Percentiles rank a stretch among this genome's conserved stretches.
Evolutionary conservation across 345 rosid genomes (phyloP).

Genomic region (Ceriops zippeliana): DNA sequence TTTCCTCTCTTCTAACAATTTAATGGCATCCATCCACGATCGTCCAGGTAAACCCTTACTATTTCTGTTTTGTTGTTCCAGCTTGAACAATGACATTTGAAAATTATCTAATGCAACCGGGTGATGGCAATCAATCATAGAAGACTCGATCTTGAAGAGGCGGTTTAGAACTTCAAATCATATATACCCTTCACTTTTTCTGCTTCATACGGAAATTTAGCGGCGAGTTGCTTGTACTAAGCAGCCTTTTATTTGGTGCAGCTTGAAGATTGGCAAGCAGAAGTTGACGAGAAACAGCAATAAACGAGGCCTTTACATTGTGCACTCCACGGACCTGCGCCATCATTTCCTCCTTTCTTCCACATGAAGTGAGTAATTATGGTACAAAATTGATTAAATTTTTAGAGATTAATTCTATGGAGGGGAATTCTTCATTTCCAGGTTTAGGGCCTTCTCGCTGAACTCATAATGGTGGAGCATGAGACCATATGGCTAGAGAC

Average conservation of each 20-base stretch:
- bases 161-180: constrained; percentile 24
- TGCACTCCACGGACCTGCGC: constrained; percentile 49
- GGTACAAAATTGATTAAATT: constrained; percentile 3
- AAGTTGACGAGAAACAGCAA: constrained; percentile 51
- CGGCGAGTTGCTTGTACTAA: background rate
- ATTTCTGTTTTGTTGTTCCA: too few relatives aligned
- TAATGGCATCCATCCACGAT: too few relatives aligned
- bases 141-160: constrained; percentile 46
- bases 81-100: constrained; percentile 60
- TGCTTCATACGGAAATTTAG: too few relatives aligned
- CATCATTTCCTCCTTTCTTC: constrained; percentile 51
- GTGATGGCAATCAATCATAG: constrained; percentile 35
- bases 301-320: constrained; percentile 43
- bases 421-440: constrained; percentile 16
- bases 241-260: constrained; percentile 10
- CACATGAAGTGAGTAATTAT: constrained; percentile 47
- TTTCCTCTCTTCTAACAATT: too few relatives aligned
- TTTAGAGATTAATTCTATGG: background rate
- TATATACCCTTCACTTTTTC: background rate
- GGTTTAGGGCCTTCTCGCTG: constrained; percentile 59
- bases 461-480: constrained; percentile 64
- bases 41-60: too few relatives aligned
- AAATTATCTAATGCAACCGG: constrained; percentile 55
- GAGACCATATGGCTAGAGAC: constrained; percentile 69
- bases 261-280: constrained; percentile 58